These are phyloP conservation scores for Nemania bipapillata DNA, from an alignment of 2,329 filamentous ascomycete species.

Conservation along the genomic window DNA sequence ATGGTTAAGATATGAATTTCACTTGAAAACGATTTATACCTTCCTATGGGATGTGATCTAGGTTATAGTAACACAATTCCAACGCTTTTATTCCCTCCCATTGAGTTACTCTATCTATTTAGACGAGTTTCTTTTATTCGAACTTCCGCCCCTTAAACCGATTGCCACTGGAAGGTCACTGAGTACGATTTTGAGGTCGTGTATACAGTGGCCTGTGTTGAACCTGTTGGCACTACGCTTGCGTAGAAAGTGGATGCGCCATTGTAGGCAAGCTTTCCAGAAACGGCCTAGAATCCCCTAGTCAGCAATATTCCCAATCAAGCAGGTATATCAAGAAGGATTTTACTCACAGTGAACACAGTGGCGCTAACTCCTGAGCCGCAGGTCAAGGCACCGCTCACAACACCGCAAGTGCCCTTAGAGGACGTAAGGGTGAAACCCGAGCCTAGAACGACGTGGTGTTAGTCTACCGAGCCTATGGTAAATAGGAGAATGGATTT, in stretches of 20 bases:
- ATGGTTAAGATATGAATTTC: background rate
- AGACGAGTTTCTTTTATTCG: background rate
- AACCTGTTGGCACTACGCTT: conserved; percentile 40
- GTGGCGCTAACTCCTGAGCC: conserved; percentile 55
- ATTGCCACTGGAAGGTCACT: conserved; percentile 42
- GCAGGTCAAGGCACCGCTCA: conserved; percentile 65
- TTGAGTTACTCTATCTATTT: background rate
- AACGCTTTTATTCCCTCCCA: background rate
- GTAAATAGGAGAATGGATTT: background rate
- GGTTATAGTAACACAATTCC: background rate
- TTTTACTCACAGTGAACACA: conserved; percentile 38
- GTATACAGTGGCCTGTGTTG: conserved; percentile 43
- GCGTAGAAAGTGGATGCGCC: conserved; percentile 40
- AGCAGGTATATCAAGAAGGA: background rate
- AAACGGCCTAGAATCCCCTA: conserved; percentile 24
- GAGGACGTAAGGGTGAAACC: conserved; percentile 68
- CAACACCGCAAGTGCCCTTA: conserved; percentile 69
- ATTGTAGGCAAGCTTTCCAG: conserved; percentile 36
- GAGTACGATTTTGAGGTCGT: conserved; percentile 35
- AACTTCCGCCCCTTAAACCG: background rate
- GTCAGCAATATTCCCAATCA: background rate
- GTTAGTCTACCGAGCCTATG: background rate
- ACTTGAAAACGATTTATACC: background rate
- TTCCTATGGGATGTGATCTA: background rate
- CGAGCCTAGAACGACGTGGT: conserved; percentile 40